These are phyloP conservation scores for Alnus rubra DNA, from an alignment of 306 rosid species.

Conservation along the genomic window DNA sequence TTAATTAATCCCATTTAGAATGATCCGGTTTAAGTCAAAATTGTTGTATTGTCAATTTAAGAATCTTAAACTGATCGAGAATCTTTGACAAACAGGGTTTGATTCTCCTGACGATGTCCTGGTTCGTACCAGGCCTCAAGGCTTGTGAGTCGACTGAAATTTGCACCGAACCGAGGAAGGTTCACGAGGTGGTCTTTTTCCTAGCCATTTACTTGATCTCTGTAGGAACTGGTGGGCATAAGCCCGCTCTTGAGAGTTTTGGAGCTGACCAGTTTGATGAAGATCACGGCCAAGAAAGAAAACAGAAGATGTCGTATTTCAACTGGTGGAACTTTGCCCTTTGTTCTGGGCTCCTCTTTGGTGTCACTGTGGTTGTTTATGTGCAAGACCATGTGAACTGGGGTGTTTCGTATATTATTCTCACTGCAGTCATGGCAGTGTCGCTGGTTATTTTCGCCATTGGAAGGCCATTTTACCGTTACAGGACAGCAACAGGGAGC, in stretches of 20 bases:
- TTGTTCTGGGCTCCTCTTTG: constrained; percentile 71
- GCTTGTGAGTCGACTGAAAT: constrained; percentile 43
- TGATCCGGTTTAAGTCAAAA: background rate
- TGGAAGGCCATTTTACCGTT: constrained; percentile 74
- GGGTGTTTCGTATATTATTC: constrained; percentile 72
- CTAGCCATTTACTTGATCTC: constrained; percentile 75
- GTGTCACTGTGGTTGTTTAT: constrained; percentile 82
- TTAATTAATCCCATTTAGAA: background rate
- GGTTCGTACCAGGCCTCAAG: constrained; percentile 71
- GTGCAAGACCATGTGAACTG: constrained; percentile 76
- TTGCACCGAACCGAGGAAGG: constrained; percentile 60
- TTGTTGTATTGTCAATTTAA: background rate
- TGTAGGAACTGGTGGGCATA: constrained; percentile 87
- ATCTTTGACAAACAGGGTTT: constrained; percentile 57
- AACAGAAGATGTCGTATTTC: constrained; percentile 87
- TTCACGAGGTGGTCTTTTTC: constrained; percentile 75
- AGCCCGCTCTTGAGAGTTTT: constrained; percentile 86
- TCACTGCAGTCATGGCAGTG: constrained; percentile 62
- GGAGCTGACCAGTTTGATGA: constrained; percentile 98
- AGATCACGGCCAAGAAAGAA: constrained; percentile 58
- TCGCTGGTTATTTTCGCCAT: constrained; percentile 64
- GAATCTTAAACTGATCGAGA: background rate
- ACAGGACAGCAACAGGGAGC: constrained; percentile 66
- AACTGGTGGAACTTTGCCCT: constrained; percentile 94
- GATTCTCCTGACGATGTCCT: constrained; percentile 65